These are phyloP conservation scores for Ophidiomyces ophidiicola DNA, from an alignment of 2,329 filamentous ascomycete genomes.

Conservation along the genomic window DNA sequence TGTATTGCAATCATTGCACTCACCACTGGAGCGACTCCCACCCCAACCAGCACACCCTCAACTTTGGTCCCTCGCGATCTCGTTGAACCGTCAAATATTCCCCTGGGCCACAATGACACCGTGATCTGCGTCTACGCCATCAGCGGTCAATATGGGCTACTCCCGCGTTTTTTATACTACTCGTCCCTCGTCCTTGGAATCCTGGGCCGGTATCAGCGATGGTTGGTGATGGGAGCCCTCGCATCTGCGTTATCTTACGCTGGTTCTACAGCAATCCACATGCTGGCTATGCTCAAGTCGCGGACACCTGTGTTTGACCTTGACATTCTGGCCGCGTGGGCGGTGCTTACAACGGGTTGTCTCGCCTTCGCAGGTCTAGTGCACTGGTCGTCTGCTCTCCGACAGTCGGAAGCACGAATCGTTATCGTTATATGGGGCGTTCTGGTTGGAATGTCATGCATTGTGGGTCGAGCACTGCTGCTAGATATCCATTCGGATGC, in stretches of 20 bases:
- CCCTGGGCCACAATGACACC: conserved; percentile 11
- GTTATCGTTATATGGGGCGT: conserved; percentile 19
- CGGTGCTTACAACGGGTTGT: conserved; percentile 19
- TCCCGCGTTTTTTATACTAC: conserved; percentile 22
- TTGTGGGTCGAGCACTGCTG: conserved; percentile 17
- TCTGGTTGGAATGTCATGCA: conserved; percentile 16
- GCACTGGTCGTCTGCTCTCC: conserved; percentile 19
- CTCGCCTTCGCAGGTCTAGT: conserved; percentile 20
- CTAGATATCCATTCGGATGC: conserved; percentile 14
- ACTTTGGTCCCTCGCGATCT: conserved; percentile 6
- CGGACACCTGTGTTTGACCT: conserved; percentile 17
- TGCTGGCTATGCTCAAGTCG: conserved; percentile 18
- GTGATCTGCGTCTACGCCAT: conserved; percentile 18
- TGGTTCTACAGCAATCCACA: conserved; percentile 20
- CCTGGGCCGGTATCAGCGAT: conserved; percentile 20
- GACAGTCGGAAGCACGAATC: conserved; percentile 16
- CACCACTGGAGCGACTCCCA: conserved; percentile 9
- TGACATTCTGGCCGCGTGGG: conserved; percentile 20
- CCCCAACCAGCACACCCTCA: conserved; percentile 1
- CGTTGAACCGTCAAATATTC: conserved; percentile 10
- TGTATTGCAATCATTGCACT: neutral
- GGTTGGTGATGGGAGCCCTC: conserved; percentile 22
- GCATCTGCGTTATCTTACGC: conserved; percentile 22
- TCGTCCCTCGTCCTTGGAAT: conserved; percentile 21
- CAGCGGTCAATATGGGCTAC: conserved; percentile 21